A percentile compares a stretch with the other conserved stretches of the same genome.
phyloP scores from a whole-genome alignment of 352 stramenopile species.

The Phytophthora nicotianae region DNA sequence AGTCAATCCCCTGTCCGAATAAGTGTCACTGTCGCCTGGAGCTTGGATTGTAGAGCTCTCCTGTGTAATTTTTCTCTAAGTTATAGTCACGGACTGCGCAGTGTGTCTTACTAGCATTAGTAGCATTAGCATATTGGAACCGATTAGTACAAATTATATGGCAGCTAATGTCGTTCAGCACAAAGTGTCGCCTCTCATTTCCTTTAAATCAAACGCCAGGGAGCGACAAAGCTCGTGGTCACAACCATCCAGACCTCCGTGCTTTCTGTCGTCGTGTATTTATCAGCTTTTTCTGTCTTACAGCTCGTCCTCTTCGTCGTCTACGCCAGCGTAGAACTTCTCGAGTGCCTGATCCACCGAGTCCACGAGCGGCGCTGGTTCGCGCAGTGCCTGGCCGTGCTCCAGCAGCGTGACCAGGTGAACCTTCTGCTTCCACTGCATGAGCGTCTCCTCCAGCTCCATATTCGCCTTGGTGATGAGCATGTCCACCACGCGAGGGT shows the following conservation, averaged over 20 bases:
- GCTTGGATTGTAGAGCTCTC: slow-evolving; percentile 31
- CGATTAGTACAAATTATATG: slow-evolving; percentile 23
- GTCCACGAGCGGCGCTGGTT: slow-evolving; percentile 40
- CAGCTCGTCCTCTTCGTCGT: slow-evolving; percentile 71
- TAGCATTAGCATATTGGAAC: slow-evolving; percentile 19
- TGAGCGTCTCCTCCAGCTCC: slow-evolving; percentile 97
- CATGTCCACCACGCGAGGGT: slow-evolving; percentile 94
- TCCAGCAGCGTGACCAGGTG: slow-evolving; percentile 92
- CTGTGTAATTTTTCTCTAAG: slow-evolving; percentile 31
- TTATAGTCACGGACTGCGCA: slow-evolving; percentile 28
- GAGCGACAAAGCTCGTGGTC: background rate
- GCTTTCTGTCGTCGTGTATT: slow-evolving; percentile 22
- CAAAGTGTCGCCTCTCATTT: background rate
- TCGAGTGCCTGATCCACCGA: slow-evolving; percentile 69
- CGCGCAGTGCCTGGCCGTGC: slow-evolving; percentile 58
- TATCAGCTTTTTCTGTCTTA: slow-evolving; percentile 20
- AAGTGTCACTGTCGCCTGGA: background rate
- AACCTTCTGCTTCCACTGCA: slow-evolving; percentile 98
- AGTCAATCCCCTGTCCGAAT: slow-evolving; percentile 60
- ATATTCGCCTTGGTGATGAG: slow-evolving; percentile 98
- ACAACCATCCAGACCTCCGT: slow-evolving; percentile 2
- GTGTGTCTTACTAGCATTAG: slow-evolving; percentile 6
- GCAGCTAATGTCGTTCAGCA: slow-evolving; percentile 5
- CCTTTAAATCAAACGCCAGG: background rate
- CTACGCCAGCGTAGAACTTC: slow-evolving; percentile 82